Evolutionary conservation across 495 filamentous ascomycete genomes (phyloP).

Genomic region (Staphylotrichum longicolle): DNA sequence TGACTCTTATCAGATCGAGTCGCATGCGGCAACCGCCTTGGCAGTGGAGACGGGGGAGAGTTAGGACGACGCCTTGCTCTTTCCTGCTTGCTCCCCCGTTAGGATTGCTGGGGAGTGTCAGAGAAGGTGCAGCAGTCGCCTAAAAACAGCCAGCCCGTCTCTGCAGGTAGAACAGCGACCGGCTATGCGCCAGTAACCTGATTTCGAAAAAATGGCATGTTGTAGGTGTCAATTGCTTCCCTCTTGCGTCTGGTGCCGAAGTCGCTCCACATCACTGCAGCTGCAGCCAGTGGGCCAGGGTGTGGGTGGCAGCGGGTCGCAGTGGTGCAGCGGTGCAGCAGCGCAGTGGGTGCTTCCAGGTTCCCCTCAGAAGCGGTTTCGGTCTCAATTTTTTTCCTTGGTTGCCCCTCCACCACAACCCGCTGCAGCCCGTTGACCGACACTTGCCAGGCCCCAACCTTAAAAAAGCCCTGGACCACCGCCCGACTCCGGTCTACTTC

Average conservation of each 20-base stretch:
- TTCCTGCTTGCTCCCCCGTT: too few species aligned
- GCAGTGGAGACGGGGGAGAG: too few species aligned
- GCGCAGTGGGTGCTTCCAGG: too few species aligned
- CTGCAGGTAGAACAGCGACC: neutral
- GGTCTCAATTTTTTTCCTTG: constrained; percentile 35
- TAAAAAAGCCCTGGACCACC: constrained; percentile 17
- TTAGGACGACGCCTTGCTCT: too few species aligned
- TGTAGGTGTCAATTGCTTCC: neutral
- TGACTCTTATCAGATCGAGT: too few species aligned
- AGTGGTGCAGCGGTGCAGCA: too few species aligned
- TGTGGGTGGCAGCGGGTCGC: neutral
- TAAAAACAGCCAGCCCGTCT: neutral
- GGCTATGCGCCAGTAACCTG: constrained; percentile 6
- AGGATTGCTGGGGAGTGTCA: too few species aligned
- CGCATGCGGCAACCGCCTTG: too few species aligned
- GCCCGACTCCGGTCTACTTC: constrained; percentile 22
- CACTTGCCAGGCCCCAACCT: constrained; percentile 24
- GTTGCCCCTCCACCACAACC: constrained; percentile 31
- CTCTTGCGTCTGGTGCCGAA: constrained; percentile 7
- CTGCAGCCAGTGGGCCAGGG: constrained; percentile 10
- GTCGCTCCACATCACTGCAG: constrained; percentile 15
- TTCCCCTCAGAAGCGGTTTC: constrained; percentile 35
- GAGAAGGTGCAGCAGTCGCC: neutral
- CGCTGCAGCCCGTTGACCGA: constrained; percentile 13
- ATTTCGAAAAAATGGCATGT: neutral